Evolutionary conservation across 495 filamentous ascomycete genomes (phyloP).

Genomic region (Bryoglossum gracile): DNA sequence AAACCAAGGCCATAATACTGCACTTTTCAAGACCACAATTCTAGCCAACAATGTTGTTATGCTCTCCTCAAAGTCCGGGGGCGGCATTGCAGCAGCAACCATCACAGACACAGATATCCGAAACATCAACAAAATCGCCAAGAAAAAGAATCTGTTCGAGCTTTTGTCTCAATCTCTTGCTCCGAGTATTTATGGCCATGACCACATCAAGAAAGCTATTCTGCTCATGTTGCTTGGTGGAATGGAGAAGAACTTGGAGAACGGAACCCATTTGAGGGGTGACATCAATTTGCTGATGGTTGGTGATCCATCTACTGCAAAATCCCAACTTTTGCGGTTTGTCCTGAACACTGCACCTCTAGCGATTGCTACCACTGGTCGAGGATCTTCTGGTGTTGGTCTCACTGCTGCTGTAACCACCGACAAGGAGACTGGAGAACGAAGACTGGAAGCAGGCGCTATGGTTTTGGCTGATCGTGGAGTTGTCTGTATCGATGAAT

Average conservation of each 20-base stretch:
- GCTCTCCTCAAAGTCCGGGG: conserved; percentile 91
- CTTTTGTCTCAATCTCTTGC: conserved; percentile 91
- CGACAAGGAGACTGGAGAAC: conserved; percentile 96
- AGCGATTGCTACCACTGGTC: conserved; percentile 94
- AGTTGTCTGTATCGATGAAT: conserved; percentile 98
- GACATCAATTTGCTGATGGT: conserved; percentile 99
- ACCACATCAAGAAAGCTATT: conserved; percentile 98
- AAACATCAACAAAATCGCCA: conserved; percentile 96
- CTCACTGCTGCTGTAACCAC: conserved; percentile 92
- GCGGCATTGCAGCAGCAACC: conserved; percentile 82
- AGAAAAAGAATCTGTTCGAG: conserved; percentile 92
- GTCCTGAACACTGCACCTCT: conserved; percentile 96
- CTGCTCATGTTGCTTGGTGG: conserved; percentile 95
- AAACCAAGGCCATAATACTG: conserved; percentile 77
- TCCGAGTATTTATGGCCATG: conserved; percentile 96
- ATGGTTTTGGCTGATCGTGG: conserved; percentile 98
- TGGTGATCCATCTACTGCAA: conserved; percentile 96
- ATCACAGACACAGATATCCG: conserved; percentile 98
- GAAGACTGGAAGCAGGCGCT: conserved; percentile 90
- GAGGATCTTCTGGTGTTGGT: conserved; percentile 97
- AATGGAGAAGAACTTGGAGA: conserved; percentile 98
- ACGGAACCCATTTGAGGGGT: conserved; percentile 93
- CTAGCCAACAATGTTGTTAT: conserved; percentile 93
- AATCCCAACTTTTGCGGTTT: conserved; percentile 95
- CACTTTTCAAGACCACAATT: conserved; percentile 87